Evolutionary conservation across 1,284 basidiomycete genomes (phyloP), one percentile per base, ranked within the genome.

Genomic region (Tremellales sp.): DNA sequence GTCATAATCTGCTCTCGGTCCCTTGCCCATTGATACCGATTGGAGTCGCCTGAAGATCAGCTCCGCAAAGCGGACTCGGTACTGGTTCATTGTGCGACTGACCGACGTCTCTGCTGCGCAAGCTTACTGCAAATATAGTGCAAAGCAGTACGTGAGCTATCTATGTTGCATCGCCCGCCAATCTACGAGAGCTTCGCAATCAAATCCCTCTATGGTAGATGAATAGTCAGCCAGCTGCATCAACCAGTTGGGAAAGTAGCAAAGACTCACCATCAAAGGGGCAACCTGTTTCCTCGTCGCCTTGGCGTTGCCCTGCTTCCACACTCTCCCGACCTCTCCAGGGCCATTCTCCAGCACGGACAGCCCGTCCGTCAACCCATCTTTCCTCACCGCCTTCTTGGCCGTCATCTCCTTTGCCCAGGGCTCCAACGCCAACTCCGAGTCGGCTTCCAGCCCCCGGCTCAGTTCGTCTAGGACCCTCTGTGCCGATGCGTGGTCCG

Each of bases 251-350:
- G 25, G n/a, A 36, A 48, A 21, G 45, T 19, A 31, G 22, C 4
- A 14, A 22, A 40, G 10, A 61, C 63, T 84, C 49, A 92, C 65
- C 22, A 88, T 62, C 4, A 67, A 53, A 5, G 92, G 91, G 19
- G 88, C 88, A 4, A 84, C 81, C 52, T 78, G 79, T 65, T 95
- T 94, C 57, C 91, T 77, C 25, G 85, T 90, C 26, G 82, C 84
- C 36, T 79, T 71, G 16, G 76, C 74, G 62, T 92, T 87, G 25
- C 78, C 78, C 73, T 94, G 91, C 57, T 82, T 78, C 76, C 88
- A 94, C 0, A 83, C 78, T 45, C 71, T 69, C 6, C 73, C 76
- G 35, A 60, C 59, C 14, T 42, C 54, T 6, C 61, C 62, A 7
- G 59, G 51, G 13, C 58, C 48, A 34, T 39, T 56, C 38, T 45